Percentiles rank a stretch among this genome's conserved stretches.
Conservation (phyloP, 495 filamentous ascomycete genomes). For the Aspergillus haitiensis region DNA sequence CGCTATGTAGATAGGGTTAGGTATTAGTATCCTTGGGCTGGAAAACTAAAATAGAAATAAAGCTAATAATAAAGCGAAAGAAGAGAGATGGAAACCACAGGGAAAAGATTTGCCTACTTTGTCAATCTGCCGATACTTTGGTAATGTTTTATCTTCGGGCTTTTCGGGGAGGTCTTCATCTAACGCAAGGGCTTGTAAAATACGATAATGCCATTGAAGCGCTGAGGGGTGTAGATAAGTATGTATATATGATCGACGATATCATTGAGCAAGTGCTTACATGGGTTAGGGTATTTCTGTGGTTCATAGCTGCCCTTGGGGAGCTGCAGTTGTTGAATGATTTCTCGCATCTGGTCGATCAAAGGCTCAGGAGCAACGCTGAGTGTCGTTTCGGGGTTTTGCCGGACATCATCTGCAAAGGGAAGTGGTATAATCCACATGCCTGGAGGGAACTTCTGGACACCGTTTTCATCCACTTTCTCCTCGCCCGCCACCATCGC, state of each 20-base stretch:
- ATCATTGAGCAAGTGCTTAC: constrained; percentile 28
- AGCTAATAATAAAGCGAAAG: no score
- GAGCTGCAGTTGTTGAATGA: constrained; percentile 85
- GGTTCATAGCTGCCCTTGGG: constrained; percentile 84
- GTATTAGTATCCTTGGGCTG: background rate
- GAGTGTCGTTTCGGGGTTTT: constrained; percentile 61
- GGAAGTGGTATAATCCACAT: constrained; percentile 89
- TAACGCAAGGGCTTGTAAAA: constrained; percentile 87
- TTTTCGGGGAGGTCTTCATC: constrained; percentile 86
- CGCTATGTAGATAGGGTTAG: constrained; percentile 40
- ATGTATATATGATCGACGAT: constrained; percentile 5
- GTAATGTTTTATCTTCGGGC: constrained; percentile 79
- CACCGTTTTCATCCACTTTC: constrained; percentile 61
- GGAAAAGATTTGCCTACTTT: constrained; percentile 49
- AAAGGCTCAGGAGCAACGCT: constrained; percentile 64
- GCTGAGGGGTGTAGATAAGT: constrained; percentile 31
- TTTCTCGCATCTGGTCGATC: constrained; percentile 74
- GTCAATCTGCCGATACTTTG: constrained; percentile 79
- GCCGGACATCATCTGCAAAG: constrained; percentile 86
- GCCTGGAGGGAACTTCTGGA: constrained; percentile 74
- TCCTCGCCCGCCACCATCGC: constrained; percentile 77
- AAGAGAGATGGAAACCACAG: no score
- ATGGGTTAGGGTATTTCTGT: constrained; percentile 85
- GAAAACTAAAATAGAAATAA: background rate
- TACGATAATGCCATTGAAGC: constrained; percentile 97